phyloP scores from a whole-genome alignment of 495 filamentous ascomycete genomes.

The Xylaria curta region DNA sequence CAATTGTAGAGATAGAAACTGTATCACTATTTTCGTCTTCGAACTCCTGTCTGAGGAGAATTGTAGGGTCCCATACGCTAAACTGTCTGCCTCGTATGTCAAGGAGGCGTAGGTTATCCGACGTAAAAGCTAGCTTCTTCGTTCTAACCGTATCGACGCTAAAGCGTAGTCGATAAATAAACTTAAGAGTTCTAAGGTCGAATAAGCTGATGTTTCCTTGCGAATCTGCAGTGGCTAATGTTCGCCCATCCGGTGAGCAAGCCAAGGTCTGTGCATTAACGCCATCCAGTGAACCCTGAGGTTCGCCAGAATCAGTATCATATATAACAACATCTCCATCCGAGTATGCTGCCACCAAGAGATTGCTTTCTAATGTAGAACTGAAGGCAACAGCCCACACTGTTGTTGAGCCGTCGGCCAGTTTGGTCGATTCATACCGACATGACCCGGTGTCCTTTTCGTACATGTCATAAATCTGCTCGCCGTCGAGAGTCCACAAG shows the following conservation, averaged over 20 bases:
- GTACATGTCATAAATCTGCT: conserved; percentile 34
- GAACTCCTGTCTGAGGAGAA: conserved; percentile 29
- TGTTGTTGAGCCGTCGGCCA: neutral
- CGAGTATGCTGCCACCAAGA: conserved; percentile 15
- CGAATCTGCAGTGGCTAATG: conserved; percentile 11
- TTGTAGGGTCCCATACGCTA: conserved; percentile 26
- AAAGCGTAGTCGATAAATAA: conserved; percentile 7
- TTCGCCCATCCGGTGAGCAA: conserved; percentile 14
- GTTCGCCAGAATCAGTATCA: conserved; percentile 19
- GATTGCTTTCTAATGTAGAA: conserved; percentile 18
- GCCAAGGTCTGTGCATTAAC: conserved; percentile 7
- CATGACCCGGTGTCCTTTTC: conserved; percentile 32
- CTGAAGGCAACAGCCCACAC: conserved; percentile 23
- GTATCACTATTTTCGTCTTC: conserved; percentile 36
- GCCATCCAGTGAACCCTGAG: neutral
- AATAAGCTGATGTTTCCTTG: conserved; percentile 8
- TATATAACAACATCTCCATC: conserved; percentile 16
- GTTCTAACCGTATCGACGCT: neutral
- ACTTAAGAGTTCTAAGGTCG: neutral
- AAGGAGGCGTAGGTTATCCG: conserved; percentile 10
- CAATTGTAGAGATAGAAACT: conserved; percentile 25
- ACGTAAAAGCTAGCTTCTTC: conserved; percentile 6
- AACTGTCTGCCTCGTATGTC: neutral
- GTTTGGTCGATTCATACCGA: neutral
- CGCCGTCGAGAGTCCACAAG: conserved; percentile 34